Percentiles rank a stretch among this genome's conserved stretches.
phyloP scores from a whole-genome alignment of 805 yeast species.

The Candida loeiensis region DNA sequence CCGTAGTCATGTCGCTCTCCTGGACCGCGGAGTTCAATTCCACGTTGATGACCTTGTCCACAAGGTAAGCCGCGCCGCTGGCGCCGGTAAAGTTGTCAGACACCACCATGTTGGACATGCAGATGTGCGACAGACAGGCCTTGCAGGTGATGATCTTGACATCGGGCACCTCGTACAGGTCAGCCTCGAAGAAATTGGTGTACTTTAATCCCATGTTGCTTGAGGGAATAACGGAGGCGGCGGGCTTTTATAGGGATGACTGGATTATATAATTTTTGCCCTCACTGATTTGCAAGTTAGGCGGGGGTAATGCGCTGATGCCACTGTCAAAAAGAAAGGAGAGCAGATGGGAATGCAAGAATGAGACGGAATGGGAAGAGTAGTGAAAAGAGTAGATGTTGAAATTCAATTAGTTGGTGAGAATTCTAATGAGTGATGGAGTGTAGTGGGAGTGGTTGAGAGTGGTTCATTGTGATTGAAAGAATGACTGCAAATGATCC shows the following conservation, averaged over 20 bases:
- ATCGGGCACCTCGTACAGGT: slow-evolving; percentile 33
- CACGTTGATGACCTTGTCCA: slow-evolving; percentile 36
- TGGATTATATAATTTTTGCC: slow-evolving; percentile 7
- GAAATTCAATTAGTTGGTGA: no score
- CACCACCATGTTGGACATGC: slow-evolving; percentile 33
- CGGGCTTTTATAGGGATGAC: slow-evolving; percentile 2
- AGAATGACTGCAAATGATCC: slow-evolving; percentile 1
- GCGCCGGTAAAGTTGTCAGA: slow-evolving; percentile 39
- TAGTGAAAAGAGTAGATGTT: not conserved
- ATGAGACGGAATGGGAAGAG: not conserved
- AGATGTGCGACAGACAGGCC: slow-evolving; percentile 40
- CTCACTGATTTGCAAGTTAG: not conserved
- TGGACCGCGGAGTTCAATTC: slow-evolving; percentile 23
- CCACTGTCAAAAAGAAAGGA: slow-evolving; percentile 5
- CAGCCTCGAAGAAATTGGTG: slow-evolving; percentile 37
- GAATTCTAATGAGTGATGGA: no score
- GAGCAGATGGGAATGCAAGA: not conserved
- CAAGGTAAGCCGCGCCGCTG: slow-evolving; percentile 40
- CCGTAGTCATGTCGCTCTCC: slow-evolving; percentile 39
- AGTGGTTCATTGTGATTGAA: no score
- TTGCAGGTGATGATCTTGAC: slow-evolving; percentile 40
- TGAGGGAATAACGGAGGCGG: not conserved
- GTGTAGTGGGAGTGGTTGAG: no score
- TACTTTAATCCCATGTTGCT: slow-evolving; percentile 36
- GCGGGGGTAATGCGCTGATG: no score